A percentile compares a stretch with the other conserved stretches of the same genome.
Evolutionary conservation across 2,329 filamentous ascomycete genomes (phyloP).

Genomic region (Calonectria pauciramosa): DNA sequence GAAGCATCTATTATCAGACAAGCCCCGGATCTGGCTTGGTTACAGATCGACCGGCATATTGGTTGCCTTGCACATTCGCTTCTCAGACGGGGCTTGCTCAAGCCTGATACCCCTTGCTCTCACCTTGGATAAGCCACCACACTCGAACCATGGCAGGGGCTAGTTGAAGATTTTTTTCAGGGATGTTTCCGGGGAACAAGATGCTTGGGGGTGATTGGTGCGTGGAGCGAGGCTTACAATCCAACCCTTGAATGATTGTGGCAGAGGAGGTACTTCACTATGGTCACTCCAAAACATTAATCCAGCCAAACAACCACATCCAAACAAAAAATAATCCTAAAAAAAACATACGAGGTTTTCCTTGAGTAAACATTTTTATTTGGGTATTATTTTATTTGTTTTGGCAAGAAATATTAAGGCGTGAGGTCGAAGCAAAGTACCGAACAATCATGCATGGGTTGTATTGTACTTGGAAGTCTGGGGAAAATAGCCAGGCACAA

Average conservation of each 20-base stretch:
- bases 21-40: slow-evolving; percentile 16
- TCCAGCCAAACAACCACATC: not conserved
- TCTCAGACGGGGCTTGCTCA: slow-evolving; percentile 33
- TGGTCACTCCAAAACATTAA: not conserved
- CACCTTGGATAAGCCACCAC: slow-evolving; percentile 16
- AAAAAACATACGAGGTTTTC: not conserved
- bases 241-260: too few species aligned
- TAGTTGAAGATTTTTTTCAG: slow-evolving; percentile 17
- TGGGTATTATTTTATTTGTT: not conserved
- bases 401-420: not conserved
- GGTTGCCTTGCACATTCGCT: slow-evolving; percentile 35
- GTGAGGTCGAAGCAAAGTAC: not conserved
- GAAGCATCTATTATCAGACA: slow-evolving; percentile 24
- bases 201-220: slow-evolving; percentile 24
- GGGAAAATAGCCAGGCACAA: slow-evolving; percentile 18
- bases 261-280: not conserved
- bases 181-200: slow-evolving; percentile 12
- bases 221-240: not conserved
- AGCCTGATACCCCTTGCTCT: slow-evolving; percentile 8
- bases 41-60: slow-evolving; percentile 13
- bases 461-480: slow-evolving; percentile 15
- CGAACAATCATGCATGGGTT: not conserved
- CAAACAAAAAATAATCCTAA: not conserved
- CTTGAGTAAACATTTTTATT: not conserved
- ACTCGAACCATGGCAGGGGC: not conserved